A percentile compares a stretch with the other conserved stretches of the same genome.
Conservation (phyloP, 2,329 filamentous ascomycete genomes). For the Phoma sp. region DNA sequence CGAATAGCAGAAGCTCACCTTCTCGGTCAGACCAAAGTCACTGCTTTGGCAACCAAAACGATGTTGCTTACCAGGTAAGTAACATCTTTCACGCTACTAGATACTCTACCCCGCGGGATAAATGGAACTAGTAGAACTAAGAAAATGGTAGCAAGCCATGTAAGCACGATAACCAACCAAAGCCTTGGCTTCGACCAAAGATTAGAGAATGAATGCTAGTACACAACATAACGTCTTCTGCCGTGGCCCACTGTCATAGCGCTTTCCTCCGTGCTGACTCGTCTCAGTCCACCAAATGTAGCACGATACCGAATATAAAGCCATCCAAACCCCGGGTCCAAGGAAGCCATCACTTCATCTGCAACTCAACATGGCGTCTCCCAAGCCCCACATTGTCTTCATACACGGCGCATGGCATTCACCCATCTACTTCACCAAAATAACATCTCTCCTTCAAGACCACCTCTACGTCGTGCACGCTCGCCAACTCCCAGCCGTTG, state of each 20-base stretch:
- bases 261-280: neutral
- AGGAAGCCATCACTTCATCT: no score
- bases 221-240: no score
- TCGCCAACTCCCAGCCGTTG: conserved; percentile 37
- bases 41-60: no score
- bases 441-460: conserved; percentile 36
- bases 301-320: neutral
- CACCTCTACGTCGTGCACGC: conserved; percentile 39
- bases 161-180: neutral
- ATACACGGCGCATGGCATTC: conserved; percentile 49
- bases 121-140: neutral
- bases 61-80: no score
- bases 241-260: neutral
- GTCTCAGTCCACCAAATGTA: neutral
- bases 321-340: neutral
- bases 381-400: conserved; percentile 43
- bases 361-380: conserved; percentile 16
- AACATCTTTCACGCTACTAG: no score
- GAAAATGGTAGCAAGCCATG: neutral
- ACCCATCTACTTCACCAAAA: conserved; percentile 33
- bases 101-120: no score
- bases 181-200: neutral
- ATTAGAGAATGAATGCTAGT: no score
- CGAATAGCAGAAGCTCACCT: no score
- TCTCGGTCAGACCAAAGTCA: no score